Evolutionary conservation across 192 early-diverging fungal genomes (phyloP).

Genomic region (Entomortierella beljakovae): DNA sequence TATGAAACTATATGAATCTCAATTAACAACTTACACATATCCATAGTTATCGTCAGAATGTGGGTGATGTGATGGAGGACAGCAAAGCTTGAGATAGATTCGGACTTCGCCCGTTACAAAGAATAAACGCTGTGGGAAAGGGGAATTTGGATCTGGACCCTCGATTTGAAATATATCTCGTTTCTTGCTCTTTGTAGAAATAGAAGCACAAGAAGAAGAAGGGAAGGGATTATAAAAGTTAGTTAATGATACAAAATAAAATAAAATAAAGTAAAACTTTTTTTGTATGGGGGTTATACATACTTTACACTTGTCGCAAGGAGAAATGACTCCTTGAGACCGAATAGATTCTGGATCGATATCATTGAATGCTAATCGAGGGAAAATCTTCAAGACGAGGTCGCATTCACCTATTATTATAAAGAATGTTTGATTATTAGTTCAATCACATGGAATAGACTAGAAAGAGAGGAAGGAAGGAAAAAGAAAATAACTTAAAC

Average conservation of each 20-base stretch:
- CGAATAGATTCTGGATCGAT: constrained; percentile 14
- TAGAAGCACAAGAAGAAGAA: background rate
- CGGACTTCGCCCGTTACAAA: constrained; percentile 40
- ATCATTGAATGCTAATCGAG: constrained; percentile 11
- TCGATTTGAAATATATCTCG: constrained; percentile 45
- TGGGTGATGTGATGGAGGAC: constrained; percentile 37
- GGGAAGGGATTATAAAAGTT: background rate
- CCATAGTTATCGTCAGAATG: constrained; percentile 1
- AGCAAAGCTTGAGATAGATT: constrained; percentile 43
- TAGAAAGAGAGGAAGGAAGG: background rate
- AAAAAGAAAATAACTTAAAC: no score
- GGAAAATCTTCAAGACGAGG: constrained; percentile 46
- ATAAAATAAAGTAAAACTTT: no score
- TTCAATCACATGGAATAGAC: background rate
- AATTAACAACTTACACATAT: constrained; percentile 37
- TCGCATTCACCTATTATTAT: constrained; percentile 36
- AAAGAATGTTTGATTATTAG: background rate
- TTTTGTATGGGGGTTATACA: no score
- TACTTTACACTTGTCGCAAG: constrained; percentile 46
- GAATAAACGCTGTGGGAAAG: constrained; percentile 45
- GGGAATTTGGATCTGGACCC: constrained; percentile 31
- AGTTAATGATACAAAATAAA: no score
- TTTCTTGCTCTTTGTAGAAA: constrained; percentile 18
- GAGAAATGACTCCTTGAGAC: constrained; percentile 24
- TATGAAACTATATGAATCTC: background rate